A percentile compares a stretch with the other conserved stretches of the same genome.
These are phyloP conservation scores for Penicillium bovifimosum DNA, from an alignment of 495 filamentous ascomycete species.

Conservation along the genomic window DNA sequence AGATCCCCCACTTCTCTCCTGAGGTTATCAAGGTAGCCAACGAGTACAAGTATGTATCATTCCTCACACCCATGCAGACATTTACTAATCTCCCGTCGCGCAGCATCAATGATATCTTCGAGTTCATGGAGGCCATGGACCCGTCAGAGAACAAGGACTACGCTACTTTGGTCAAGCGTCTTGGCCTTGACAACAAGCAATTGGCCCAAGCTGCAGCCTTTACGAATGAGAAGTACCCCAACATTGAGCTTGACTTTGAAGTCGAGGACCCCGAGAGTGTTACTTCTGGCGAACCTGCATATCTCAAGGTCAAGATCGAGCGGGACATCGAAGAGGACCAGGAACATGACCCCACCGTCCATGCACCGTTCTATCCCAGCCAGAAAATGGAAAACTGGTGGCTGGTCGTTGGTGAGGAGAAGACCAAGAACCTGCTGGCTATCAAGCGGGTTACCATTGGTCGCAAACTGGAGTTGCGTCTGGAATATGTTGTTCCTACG, in stretches of 20 bases:
- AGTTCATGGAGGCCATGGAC: slow-evolving; percentile 99
- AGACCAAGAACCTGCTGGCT: slow-evolving; percentile 74
- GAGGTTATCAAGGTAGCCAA: slow-evolving; percentile 79
- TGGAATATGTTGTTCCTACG: slow-evolving; percentile 85
- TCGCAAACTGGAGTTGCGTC: slow-evolving; percentile 63
- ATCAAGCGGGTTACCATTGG: slow-evolving; percentile 93
- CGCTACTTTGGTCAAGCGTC: slow-evolving; percentile 61
- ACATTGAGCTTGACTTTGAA: slow-evolving; percentile 83
- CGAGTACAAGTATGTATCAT: slow-evolving; percentile 62
- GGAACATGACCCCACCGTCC: slow-evolving; percentile 77
- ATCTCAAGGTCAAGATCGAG: slow-evolving; percentile 81
- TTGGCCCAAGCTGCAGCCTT: slow-evolving; percentile 85
- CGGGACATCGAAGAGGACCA: slow-evolving; percentile 74
- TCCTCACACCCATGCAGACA: not conserved
- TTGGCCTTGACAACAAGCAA: slow-evolving; percentile 76
- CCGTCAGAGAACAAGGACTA: slow-evolving; percentile 83
- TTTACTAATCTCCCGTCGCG: slow-evolving; percentile 31
- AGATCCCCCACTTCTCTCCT: slow-evolving; percentile 90
- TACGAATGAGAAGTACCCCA: slow-evolving; percentile 95
- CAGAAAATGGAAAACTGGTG: slow-evolving; percentile 99
- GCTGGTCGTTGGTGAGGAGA: slow-evolving; percentile 85
- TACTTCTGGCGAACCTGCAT: slow-evolving; percentile 71
- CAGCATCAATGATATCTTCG: slow-evolving; percentile 83
- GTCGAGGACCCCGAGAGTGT: slow-evolving; percentile 76
- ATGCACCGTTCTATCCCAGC: slow-evolving; percentile 90